These are phyloP conservation scores for Russula dissimulans DNA, from an alignment of 768 basidiomycete genomes.

Conservation along the genomic window DNA sequence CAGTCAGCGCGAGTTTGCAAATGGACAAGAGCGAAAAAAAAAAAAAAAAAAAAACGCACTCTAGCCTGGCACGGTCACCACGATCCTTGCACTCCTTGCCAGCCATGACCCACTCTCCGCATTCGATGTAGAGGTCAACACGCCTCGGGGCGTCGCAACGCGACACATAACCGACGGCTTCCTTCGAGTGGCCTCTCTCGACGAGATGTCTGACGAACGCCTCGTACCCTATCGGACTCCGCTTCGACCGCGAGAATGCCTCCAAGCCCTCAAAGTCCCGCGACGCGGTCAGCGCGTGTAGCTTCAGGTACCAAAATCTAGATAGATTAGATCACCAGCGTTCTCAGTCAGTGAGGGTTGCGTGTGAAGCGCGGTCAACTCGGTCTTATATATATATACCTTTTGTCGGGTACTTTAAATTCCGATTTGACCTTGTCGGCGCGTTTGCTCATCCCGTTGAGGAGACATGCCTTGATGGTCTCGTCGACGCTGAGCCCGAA, in stretches of 20 bases:
- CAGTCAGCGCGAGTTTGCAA: constrained; percentile 7
- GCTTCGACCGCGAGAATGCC: constrained; percentile 72
- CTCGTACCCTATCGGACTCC: constrained; percentile 95
- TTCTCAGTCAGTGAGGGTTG: neutral
- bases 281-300: constrained; percentile 69
- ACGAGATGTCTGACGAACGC: constrained; percentile 76
- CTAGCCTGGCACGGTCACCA: constrained; percentile 72
- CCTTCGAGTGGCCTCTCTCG: constrained; percentile 60
- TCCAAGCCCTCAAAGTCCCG: constrained; percentile 86
- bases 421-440: constrained; percentile 86
- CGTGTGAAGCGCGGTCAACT: neutral
- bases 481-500: constrained; percentile 82
- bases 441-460: constrained; percentile 73
- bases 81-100: constrained; percentile 86
- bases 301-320: constrained; percentile 92
- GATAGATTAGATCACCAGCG: constrained; percentile 42
- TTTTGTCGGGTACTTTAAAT: constrained; percentile 91
- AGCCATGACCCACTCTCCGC: constrained; percentile 84
- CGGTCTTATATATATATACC: constrained; percentile 38
- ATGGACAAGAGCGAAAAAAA: neutral
- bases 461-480: constrained; percentile 69
- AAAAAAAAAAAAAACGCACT: constrained; percentile 42
- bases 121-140: constrained; percentile 81
- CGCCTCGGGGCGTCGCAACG: constrained; percentile 79
- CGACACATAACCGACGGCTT: constrained; percentile 69